These are phyloP conservation scores for Debaryomyces robertsiae DNA, from an alignment of 1,139 yeast genomes.

Conservation along the genomic window DNA sequence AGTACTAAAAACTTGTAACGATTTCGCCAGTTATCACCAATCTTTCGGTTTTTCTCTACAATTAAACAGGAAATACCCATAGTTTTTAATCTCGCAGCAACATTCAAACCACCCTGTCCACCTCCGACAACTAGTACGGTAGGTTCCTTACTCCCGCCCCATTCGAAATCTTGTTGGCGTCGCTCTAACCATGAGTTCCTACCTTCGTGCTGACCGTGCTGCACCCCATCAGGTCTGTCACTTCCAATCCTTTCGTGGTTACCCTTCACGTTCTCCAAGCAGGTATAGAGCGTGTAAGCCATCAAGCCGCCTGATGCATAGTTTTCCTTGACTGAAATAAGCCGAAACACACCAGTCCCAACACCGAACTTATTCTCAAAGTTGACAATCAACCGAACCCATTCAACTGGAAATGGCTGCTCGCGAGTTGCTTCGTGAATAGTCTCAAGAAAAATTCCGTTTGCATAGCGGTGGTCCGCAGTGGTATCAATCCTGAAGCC, in stretches of 20 bases:
- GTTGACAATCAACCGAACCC: conserved; percentile 34
- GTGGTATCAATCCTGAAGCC: conserved; percentile 25
- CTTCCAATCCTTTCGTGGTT: conserved; percentile 34
- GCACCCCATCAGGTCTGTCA: conserved; percentile 37
- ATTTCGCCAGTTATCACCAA: conserved; percentile 51
- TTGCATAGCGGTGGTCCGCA: conserved; percentile 30
- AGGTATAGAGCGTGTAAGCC: conserved; percentile 36
- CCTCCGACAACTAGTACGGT: conserved; percentile 46
- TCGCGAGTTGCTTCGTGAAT: conserved; percentile 27
- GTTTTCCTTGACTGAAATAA: conserved; percentile 29
- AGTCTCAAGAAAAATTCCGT: conserved; percentile 25
- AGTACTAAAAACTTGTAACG: conserved; percentile 44
- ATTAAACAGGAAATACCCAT: conserved; percentile 40
- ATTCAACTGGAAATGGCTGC: conserved; percentile 28
- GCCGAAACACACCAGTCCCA: conserved; percentile 35
- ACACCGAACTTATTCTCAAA: conserved; percentile 32
- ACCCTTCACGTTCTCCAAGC: conserved; percentile 33
- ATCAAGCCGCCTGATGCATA: conserved; percentile 22
- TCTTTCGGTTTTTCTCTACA: conserved; percentile 34
- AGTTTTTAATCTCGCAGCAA: conserved; percentile 43
- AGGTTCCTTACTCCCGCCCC: conserved; percentile 34
- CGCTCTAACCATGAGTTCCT: conserved; percentile 34
- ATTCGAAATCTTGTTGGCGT: conserved; percentile 26
- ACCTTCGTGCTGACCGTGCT: conserved; percentile 37
- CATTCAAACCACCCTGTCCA: conserved; percentile 46